Evolutionary conservation across 202 grass and related monocot genomes (phyloP).

Genomic region (Digitaria exilis): DNA sequence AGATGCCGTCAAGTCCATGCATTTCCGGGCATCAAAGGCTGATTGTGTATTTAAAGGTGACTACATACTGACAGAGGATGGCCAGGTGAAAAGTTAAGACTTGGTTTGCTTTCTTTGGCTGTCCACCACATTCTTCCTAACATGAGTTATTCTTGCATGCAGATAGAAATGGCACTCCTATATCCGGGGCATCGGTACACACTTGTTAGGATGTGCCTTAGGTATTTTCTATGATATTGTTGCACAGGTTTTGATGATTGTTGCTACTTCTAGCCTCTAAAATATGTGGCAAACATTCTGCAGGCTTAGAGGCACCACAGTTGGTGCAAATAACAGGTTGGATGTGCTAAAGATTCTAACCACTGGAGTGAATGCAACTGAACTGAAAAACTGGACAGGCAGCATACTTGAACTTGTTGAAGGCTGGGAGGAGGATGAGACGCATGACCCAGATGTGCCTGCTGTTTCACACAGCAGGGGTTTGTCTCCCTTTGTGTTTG

Average conservation of each 20-base stretch:
- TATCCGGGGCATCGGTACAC: slow-evolving; percentile 80
- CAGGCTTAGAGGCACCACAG: slow-evolving; percentile 85
- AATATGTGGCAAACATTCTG: neutral
- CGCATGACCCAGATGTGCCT: slow-evolving; percentile 90
- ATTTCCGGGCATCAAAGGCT: slow-evolving; percentile 80
- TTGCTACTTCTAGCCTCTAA: neutral
- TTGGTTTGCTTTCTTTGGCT: slow-evolving; percentile 13
- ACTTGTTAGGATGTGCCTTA: slow-evolving; percentile 81
- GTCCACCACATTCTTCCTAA: slow-evolving; percentile 26
- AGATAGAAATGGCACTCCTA: slow-evolving; percentile 81
- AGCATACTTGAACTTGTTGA: slow-evolving; percentile 76
- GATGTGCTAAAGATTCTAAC: slow-evolving; percentile 88
- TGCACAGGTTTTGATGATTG: slow-evolving; percentile 16
- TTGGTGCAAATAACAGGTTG: slow-evolving; percentile 83
- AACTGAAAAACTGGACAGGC: slow-evolving; percentile 68
- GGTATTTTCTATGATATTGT: slow-evolving; percentile 47
- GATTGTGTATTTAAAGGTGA: slow-evolving; percentile 95
- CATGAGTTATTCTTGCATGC: slow-evolving; percentile 20
- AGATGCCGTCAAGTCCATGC: slow-evolving; percentile 91
- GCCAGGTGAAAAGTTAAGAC: slow-evolving; percentile 47
- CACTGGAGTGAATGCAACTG: slow-evolving; percentile 78
- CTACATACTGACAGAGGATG: slow-evolving; percentile 66
- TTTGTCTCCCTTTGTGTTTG: slow-evolving; percentile 85
- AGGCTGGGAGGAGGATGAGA: slow-evolving; percentile 91
- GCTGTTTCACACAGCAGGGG: slow-evolving; percentile 86